These are phyloP conservation scores for Fraxinus quadrangulata DNA, from an alignment of 257 asterid genomes.

Conservation along the genomic window DNA sequence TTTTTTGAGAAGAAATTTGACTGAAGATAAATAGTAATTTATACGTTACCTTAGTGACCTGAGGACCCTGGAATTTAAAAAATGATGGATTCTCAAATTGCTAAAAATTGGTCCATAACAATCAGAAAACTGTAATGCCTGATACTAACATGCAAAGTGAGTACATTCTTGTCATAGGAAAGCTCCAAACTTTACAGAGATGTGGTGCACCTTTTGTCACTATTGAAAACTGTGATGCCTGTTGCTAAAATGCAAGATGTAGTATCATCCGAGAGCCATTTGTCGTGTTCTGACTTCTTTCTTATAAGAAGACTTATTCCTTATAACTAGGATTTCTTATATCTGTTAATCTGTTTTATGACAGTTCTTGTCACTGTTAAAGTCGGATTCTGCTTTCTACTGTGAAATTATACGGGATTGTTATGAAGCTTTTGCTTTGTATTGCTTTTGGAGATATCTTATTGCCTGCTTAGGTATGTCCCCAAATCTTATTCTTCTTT, in stretches of 20 bases:
- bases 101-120: neutral
- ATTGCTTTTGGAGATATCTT: slow-evolving; percentile 98
- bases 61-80: neutral
- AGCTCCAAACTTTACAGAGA: neutral
- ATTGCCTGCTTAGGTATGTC: slow-evolving; percentile 96
- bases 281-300: neutral
- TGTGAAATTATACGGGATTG: slow-evolving; percentile 88
- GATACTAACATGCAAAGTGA: neutral
- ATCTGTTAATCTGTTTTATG: slow-evolving; percentile 20
- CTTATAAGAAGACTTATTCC: slow-evolving; percentile 6
- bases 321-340: slow-evolving; percentile 18
- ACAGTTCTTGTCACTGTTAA: slow-evolving; percentile 81
- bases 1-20: neutral
- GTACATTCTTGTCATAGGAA: neutral
- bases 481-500: neutral
- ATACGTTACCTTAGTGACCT: neutral
- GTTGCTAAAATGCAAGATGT: neutral
- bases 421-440: slow-evolving; percentile 96
- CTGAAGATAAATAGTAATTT: neutral
- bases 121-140: neutral
- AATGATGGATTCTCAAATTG: neutral
- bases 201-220: neutral
- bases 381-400: slow-evolving; percentile 79
- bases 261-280: neutral
- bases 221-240: neutral